phyloP scores from a whole-genome alignment of 2,329 filamentous ascomycete genomes.

The Sporothrix euskadiensis region DNA sequence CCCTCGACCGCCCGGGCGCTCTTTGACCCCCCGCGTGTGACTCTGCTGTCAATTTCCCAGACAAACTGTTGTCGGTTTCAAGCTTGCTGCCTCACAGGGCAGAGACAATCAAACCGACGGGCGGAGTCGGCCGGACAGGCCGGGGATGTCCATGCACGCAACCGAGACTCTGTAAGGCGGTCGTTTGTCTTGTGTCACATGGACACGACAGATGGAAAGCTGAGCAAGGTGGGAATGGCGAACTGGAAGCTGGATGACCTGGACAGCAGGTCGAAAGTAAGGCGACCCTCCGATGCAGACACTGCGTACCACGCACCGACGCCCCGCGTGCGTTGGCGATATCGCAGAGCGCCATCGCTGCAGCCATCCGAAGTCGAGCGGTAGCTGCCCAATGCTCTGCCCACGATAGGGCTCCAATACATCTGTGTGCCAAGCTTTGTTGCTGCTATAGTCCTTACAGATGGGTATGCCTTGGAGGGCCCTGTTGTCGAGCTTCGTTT shows the following conservation, averaged over 20 bases:
- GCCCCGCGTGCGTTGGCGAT: not conserved
- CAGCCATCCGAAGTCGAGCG: not conserved
- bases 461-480: not conserved
- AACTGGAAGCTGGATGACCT: not conserved
- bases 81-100: not conserved
- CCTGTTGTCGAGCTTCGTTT: not conserved
- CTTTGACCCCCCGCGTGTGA: not conserved
- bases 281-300: not conserved
- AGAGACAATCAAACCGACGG: not conserved
- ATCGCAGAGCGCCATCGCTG: not conserved
- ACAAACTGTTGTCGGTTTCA: not conserved
- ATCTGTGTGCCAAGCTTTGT: not conserved
- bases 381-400: not conserved
- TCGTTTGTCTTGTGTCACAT: not conserved
- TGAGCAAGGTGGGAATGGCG: not conserved
- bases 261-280: not conserved
- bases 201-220: not conserved
- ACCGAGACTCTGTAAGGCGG: not conserved
- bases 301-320: not conserved
- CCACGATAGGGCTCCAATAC: not conserved
- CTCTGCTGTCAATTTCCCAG: not conserved
- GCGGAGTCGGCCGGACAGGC: not conserved
- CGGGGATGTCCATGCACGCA: not conserved
- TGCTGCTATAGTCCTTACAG: not conserved
- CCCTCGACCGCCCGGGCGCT: not conserved